Evolutionary conservation across 345 rosid species (phyloP).

Genomic region (Camelina sativa): DNA sequence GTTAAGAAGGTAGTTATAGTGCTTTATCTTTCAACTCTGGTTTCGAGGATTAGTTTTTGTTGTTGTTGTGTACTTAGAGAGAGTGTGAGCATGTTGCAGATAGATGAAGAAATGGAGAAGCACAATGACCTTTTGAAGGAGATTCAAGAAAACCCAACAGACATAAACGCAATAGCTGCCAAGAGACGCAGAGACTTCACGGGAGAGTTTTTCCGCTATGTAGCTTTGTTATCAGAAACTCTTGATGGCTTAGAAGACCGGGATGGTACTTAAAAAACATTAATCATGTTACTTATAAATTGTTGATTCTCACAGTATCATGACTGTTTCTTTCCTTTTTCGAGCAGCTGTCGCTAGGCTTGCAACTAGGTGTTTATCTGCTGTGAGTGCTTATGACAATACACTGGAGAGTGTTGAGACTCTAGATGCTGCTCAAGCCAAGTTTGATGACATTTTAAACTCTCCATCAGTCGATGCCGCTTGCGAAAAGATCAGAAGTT

Average conservation of each 20-base stretch:
- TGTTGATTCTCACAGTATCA: neutral
- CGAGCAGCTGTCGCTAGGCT: constrained; percentile 80
- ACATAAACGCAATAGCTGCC: constrained; percentile 74
- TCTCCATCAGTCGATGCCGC: constrained; percentile 78
- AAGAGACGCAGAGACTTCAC: constrained; percentile 79
- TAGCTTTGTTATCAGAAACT: constrained; percentile 67
- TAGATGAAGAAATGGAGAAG: constrained; percentile 90
- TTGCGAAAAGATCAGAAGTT: constrained; percentile 83
- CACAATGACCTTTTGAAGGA: constrained; percentile 77
- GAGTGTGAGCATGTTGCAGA: constrained; percentile 64
- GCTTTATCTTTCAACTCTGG: neutral
- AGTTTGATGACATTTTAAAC: constrained; percentile 83
- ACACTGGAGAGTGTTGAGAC: constrained; percentile 75
- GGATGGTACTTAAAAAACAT: constrained; percentile 63
- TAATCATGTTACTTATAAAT: neutral
- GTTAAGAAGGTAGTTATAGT: constrained; percentile 68
- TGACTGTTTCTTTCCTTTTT: neutral
- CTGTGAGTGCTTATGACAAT: constrained; percentile 79
- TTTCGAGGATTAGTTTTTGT: neutral
- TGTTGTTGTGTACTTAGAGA: constrained; percentile 43
- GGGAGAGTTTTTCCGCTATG: constrained; percentile 73
- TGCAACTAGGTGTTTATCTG: constrained; percentile 83
- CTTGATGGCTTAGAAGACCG: constrained; percentile 73
- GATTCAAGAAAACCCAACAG: constrained; percentile 81
- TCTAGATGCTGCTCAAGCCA: constrained; percentile 79